These are phyloP conservation scores for Melaleuca quinquenervia DNA, from an alignment of 345 rosid genomes.

Conservation along the genomic window DNA sequence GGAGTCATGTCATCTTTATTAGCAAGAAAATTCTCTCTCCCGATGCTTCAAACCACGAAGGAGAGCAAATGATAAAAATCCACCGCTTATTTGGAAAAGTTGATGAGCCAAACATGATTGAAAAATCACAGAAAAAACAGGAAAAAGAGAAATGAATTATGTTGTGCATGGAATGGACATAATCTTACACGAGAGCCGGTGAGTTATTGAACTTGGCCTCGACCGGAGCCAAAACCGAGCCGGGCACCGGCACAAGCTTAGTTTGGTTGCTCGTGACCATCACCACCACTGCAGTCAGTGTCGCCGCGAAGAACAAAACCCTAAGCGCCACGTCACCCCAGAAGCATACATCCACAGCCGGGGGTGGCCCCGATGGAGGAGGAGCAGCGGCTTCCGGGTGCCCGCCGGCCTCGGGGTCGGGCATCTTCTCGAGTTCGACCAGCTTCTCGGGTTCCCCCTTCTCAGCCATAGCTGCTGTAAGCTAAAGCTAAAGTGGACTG, in stretches of 20 bases:
- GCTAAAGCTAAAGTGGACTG: background rate
- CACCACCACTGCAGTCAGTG: constrained; percentile 35
- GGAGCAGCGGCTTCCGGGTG: background rate
- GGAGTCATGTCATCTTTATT: background rate
- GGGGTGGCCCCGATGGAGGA: constrained; percentile 1
- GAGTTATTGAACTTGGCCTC: constrained; percentile 56
- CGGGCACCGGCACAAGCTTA: constrained; percentile 11
- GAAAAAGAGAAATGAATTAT: background rate
- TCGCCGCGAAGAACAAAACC: constrained; percentile 41
- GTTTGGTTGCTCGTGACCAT: constrained; percentile 59
- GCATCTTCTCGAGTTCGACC: constrained; percentile 9
- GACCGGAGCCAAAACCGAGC: background rate
- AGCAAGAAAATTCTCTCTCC: background rate
- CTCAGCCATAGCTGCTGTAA: constrained; percentile 23
- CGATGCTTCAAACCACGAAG: background rate
- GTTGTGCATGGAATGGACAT: background rate
- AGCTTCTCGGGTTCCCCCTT: constrained; percentile 27
- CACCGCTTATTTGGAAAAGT: background rate
- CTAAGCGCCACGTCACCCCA: constrained; percentile 33
- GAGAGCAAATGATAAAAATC: background rate
- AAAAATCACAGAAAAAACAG: background rate
- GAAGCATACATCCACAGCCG: constrained; percentile 2
- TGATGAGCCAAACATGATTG: background rate
- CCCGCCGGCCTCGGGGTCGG: constrained; percentile 1
- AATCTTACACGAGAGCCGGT: constrained; percentile 63